phyloP scores from a whole-genome alignment of 139 green algal species.

The Astrephomene gubernaculifera region DNA sequence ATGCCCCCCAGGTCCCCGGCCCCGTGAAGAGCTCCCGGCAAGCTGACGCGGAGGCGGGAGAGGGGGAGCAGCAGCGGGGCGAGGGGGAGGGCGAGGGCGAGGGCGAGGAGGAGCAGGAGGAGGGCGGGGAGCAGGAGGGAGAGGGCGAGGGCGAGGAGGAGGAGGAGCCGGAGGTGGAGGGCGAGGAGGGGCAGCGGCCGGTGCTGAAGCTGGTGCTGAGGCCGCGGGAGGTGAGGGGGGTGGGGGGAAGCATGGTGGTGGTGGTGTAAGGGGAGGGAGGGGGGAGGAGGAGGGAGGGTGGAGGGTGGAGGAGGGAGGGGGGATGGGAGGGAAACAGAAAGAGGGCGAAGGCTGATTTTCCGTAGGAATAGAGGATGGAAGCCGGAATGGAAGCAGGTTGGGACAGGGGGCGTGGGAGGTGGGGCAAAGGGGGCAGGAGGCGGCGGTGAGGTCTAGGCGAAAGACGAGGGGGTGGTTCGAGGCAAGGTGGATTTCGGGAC shows the following conservation, averaged over 20 bases:
- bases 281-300: background rate
- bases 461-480: too few species aligned
- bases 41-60: too few species aligned
- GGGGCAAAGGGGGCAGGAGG: background rate
- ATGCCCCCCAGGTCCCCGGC: too few species aligned
- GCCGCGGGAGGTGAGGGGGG: conserved; percentile 5
- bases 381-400: background rate
- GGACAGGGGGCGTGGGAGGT: background rate
- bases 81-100: background rate
- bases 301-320: background rate
- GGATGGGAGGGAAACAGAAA: background rate
- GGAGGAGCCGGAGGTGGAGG: background rate
- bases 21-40: too few species aligned
- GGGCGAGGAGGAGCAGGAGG: background rate
- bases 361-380: background rate
- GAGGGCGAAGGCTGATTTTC: background rate
- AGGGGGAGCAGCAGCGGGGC: too few species aligned
- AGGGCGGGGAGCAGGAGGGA: background rate
- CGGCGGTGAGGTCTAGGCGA: too few species aligned
- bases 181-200: background rate
- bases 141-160: background rate
- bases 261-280: background rate
- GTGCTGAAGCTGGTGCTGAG: conserved; percentile 37
- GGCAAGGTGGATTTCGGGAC: too few species aligned
- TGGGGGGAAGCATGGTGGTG: background rate